Evolutionary conservation across 371 early-diverging fungal genomes (phyloP), one percentile per base, ranked within the genome.

Genomic region (Fennellomyces sp.): DNA sequence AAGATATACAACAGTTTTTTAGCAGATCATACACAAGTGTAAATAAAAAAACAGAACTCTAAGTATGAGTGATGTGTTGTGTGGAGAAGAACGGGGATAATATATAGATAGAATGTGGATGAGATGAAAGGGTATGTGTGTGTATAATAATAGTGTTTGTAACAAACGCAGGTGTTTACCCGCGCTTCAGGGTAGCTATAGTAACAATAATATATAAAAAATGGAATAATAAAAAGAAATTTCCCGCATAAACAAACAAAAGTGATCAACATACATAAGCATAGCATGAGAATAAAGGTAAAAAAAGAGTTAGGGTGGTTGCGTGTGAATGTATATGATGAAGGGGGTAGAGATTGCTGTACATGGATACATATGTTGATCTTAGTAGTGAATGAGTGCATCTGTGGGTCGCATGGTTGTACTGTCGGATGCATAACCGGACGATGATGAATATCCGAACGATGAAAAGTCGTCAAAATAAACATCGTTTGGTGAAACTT

Each of bases 361-460:
- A 61, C 33, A 26, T 15, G 47, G 38, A 55, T 33, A n/a, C n/a
- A n/a, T n/a, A 47, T 30, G 56, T 35, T 21, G 2, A 21, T 38
- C 23, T 58, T 55, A 64, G 26, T 59, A 59, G 41, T 64, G 53
- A 53, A 64, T 64, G 28, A 64, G 55, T 28, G 65, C 65, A 38
- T 64, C 65, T 12, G 65, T 64, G 5, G 65, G 65, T 30, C 60
- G 59, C 52, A 63, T 63, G 26, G 63, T 63, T 3, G 61, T 52
- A 21, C 39, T 45, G n/a, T 45, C 45, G 5, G 45, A 45, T 17
- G 45, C n/a, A 45, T 45, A 45, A 4, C 45, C 61, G 33, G 54
- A 42, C 15, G 26, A 35, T 17, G 27, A 33, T 31, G 58, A 23
- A 58, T 49, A 28, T 21, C 23, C 48, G 41, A 39, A 39, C 17